Conservation (phyloP, 2,329 filamentous ascomycete genomes). For the Penicillium psychrosexuale region DNA sequence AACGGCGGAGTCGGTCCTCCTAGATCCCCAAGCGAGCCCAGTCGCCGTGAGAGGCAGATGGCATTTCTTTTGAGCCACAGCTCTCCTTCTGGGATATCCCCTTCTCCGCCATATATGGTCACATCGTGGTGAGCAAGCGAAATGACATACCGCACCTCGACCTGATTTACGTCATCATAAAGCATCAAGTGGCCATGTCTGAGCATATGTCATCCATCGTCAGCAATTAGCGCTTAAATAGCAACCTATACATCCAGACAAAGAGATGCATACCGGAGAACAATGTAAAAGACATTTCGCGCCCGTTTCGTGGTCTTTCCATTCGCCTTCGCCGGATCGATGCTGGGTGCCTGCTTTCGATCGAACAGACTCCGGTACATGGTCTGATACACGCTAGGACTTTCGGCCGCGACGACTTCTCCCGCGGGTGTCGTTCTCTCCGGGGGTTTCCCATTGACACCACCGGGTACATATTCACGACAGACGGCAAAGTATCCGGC, state of each 20-base stretch:
- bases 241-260: not conserved
- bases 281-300: constrained; percentile 89
- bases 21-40: constrained; percentile 51
- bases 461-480: constrained; percentile 85
- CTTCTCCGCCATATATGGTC: constrained; percentile 77
- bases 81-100: constrained; percentile 80
- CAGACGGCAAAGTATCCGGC: constrained; percentile 95
- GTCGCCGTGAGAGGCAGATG: constrained; percentile 70
- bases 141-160: constrained; percentile 94
- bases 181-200: constrained; percentile 96
- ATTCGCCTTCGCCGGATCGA: constrained; percentile 52
- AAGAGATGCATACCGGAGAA: constrained; percentile 63
- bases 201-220: constrained; percentile 11
- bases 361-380: constrained; percentile 98
- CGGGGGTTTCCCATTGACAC: constrained; percentile 87
- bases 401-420: constrained; percentile 72
- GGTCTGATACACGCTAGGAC: constrained; percentile 92
- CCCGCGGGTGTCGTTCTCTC: constrained; percentile 80
- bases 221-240: constrained; percentile 2
- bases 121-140: constrained; percentile 81
- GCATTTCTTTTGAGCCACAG: constrained; percentile 94
- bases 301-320: constrained; percentile 57
- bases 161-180: constrained; percentile 90
- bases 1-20: constrained; percentile 72
- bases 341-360: constrained; percentile 60